These are phyloP conservation scores for Sequoiadendron giganteum DNA, from an alignment of 75 land plant genomes.

Conservation along the genomic window DNA sequence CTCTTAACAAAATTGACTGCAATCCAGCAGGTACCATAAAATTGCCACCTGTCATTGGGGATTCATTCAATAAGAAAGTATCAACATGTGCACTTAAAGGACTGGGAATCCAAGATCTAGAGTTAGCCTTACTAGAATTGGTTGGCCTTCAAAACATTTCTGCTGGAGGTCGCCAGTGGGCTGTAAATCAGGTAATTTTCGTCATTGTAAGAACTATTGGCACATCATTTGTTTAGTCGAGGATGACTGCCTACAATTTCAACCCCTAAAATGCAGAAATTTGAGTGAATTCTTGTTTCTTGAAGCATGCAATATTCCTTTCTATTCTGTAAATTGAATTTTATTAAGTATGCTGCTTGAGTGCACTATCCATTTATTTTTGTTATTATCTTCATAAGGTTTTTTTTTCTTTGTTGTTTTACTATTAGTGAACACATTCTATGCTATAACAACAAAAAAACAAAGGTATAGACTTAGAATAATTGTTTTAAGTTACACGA, in stretches of 20 bases:
- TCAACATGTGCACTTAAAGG: slow-evolving; percentile 79
- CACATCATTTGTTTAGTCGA: neutral
- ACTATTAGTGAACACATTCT: neutral
- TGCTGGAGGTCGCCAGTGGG: slow-evolving; percentile 77
- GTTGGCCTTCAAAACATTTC: slow-evolving; percentile 63
- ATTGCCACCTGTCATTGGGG: slow-evolving; percentile 20
- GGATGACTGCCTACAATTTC: neutral
- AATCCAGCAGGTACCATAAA: slow-evolving; percentile 36
- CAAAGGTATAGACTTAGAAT: neutral
- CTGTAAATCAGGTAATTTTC: slow-evolving; percentile 78
- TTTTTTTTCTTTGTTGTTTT: neutral
- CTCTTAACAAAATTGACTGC: slow-evolving; percentile 88
- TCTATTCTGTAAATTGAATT: neutral
- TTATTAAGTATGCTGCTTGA: neutral
- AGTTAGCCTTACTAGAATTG: slow-evolving; percentile 62
- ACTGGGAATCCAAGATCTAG: slow-evolving; percentile 73
- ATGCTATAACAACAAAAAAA: neutral
- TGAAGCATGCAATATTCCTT: neutral
- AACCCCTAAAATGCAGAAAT: neutral
- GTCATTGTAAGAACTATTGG: neutral
- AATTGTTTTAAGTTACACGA: neutral
- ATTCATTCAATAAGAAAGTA: slow-evolving; percentile 52
- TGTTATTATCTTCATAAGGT: neutral
- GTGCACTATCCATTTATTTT: neutral
- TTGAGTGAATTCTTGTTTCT: neutral